Percentiles rank a stretch among this genome's conserved stretches.
These are phyloP conservation scores for Alternaria atra DNA, from an alignment of 2,329 filamentous ascomycete species.

Conservation along the genomic window DNA sequence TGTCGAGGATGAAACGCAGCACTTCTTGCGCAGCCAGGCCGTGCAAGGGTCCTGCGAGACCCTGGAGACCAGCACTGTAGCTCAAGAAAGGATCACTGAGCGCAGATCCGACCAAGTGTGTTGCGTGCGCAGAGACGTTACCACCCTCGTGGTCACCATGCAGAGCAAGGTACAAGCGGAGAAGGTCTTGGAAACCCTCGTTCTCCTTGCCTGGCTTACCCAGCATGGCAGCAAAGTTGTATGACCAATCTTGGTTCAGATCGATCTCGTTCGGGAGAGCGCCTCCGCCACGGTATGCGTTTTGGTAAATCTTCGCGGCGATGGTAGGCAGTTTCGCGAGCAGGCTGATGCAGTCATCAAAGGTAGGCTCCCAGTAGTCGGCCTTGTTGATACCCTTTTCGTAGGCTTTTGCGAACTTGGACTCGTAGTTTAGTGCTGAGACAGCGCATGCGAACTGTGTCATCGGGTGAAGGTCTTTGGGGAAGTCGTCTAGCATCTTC, in stretches of 20 bases:
- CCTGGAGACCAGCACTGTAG: constrained; percentile 94
- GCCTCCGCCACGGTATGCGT: constrained; percentile 78
- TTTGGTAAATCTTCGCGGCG: constrained; percentile 97
- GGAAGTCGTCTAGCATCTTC: constrained; percentile 90
- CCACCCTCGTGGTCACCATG: constrained; percentile 99
- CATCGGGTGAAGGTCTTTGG: constrained; percentile 93
- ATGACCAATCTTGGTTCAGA: constrained; percentile 90
- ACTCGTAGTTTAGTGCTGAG: constrained; percentile 94
- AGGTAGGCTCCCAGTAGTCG: constrained; percentile 98
- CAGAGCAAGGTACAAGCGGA: constrained; percentile 92
- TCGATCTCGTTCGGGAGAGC: constrained; percentile 80
- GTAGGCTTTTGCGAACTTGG: constrained; percentile 92
- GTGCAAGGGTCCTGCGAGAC: constrained; percentile 91
- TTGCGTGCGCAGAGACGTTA: constrained; percentile 95
- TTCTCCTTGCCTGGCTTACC: constrained; percentile 89
- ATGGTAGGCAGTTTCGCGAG: constrained; percentile 96
- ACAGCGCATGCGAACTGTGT: constrained; percentile 96
- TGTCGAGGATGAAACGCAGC: constrained; percentile 93
- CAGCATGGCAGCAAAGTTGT: constrained; percentile 97
- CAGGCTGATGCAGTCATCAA: constrained; percentile 92
- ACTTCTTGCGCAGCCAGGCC: constrained; percentile 97
- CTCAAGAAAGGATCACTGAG: constrained; percentile 95
- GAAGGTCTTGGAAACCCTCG: constrained; percentile 92
- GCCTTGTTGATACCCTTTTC: constrained; percentile 91
- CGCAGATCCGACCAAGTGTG: constrained; percentile 92